phyloP scores from a whole-genome alignment of 768 basidiomycete species.

The Lentinula sp. region DNA sequence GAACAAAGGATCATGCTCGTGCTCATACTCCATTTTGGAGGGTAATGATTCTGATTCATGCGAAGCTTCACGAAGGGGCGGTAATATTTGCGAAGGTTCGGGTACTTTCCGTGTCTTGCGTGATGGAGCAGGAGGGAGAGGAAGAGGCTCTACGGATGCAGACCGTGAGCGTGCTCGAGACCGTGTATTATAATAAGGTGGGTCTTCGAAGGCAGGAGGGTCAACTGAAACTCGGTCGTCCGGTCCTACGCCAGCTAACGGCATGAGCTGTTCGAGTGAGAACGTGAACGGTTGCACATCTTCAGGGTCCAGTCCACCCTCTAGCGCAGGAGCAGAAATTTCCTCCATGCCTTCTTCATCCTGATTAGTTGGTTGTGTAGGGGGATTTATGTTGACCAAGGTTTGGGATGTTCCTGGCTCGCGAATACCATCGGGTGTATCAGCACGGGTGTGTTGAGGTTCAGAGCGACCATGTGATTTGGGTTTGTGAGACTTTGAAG shows the following conservation, averaged over 20 bases:
- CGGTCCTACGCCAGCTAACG: background rate
- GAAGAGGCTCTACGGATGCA: constrained; percentile 22
- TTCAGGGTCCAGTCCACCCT: background rate
- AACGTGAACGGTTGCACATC: background rate
- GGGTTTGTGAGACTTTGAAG: background rate
- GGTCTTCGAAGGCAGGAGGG: background rate
- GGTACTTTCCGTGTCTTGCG: background rate
- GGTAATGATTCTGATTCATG: background rate
- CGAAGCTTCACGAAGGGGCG: background rate
- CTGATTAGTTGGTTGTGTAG: background rate
- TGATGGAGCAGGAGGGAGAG: constrained; percentile 3
- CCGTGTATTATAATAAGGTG: constrained; percentile 18
- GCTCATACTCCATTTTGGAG: background rate
- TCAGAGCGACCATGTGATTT: background rate
- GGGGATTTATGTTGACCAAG: background rate
- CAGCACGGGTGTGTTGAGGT: background rate
- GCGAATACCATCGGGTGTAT: background rate
- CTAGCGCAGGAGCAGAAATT: background rate
- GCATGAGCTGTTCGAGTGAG: background rate
- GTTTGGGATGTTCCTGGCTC: background rate
- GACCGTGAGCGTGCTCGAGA: constrained; percentile 28
- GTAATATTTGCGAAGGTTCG: background rate
- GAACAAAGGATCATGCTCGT: background rate
- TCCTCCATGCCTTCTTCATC: background rate
- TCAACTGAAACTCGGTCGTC: background rate